Conservation (phyloP, 208 protist species). For the Acanthamoeba polyphaga region DNA sequence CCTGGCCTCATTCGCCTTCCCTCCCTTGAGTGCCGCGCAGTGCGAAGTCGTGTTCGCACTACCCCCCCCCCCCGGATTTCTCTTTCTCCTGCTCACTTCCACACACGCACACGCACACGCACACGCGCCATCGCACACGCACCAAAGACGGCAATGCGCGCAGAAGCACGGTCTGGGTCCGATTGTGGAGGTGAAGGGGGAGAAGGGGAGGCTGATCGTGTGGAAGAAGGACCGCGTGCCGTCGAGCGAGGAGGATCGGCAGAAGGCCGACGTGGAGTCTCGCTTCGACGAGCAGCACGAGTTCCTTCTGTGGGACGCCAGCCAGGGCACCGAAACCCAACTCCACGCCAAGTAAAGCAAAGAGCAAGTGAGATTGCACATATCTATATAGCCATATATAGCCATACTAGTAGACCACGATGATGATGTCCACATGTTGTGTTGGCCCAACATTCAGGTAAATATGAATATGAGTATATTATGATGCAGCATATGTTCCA, state of each 20-base stretch:
- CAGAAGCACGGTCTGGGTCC: background rate
- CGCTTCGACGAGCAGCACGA: constrained; percentile 24
- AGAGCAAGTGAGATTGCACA: background rate
- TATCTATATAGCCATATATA: background rate
- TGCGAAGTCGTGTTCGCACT: constrained; percentile 2
- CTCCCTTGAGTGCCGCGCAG: background rate
- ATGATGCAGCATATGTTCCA: too few species aligned
- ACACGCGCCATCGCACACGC: background rate
- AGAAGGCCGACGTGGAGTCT: constrained; percentile 28
- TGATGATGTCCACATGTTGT: too few species aligned
- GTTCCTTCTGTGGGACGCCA: constrained; percentile 55
- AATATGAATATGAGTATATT: too few species aligned
- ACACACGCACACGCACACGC: background rate
- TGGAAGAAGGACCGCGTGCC: constrained; percentile 47
- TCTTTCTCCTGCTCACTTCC: background rate
- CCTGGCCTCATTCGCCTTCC: background rate
- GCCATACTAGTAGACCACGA: too few species aligned
- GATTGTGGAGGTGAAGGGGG: background rate
- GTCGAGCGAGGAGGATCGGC: background rate
- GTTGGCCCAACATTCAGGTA: too few species aligned
- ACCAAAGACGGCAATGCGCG: background rate
- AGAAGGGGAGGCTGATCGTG: background rate
- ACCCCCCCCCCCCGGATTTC: background rate
- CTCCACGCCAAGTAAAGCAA: constrained; percentile 7
- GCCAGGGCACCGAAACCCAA: constrained; percentile 37